Evolutionary conservation across 2,329 filamentous ascomycete genomes (phyloP), one percentile per base, ranked within the genome.

Genomic region (Penicillium psychrosexuale): DNA sequence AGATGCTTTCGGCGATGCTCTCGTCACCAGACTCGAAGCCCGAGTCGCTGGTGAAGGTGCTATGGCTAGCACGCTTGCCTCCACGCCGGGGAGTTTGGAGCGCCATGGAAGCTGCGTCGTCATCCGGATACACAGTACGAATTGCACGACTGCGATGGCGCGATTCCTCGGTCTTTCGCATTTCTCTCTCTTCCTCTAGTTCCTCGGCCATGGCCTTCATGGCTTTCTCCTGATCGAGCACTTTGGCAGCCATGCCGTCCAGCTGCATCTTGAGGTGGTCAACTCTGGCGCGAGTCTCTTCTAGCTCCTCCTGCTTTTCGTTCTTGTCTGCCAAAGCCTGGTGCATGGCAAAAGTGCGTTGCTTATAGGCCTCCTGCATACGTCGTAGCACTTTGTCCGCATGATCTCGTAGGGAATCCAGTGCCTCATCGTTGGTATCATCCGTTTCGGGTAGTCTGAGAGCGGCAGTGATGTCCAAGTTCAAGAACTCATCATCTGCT

Each of bases 1-100:
- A 80, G 19, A 81, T 67, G 50, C 78, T 77, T 28, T 78, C 76
- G 9, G 74, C 72, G 24, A 80, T 74, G 37, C 78, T 80, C 53
- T 84, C 82, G 27, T 79, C 75, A 24, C 83, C 83, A 3, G 80
- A 83, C 59, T 84, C 83, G 57, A 84, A 84, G 44, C 82, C 82
- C 6, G 82, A 84, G 63, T 84, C 83, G 48, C 79, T 78, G 12
- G 74, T 76, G 22, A 73, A 68, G 3, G 75, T 77, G 7, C 68
- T 68, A 45, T 73, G 71, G 43, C 74, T 77, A 51, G 68, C 61
- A 39, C 74, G 71, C 49, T 75, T 73, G 52, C 68, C 56, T 53
- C 69, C 66, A 36, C 70, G 67, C 46, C 65, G 65, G 42, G 67
- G 69, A 8, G 66, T 66, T 43, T 69, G 64, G 59, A 75, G 63